Base-by-base conservation (phyloP, 192 early-diverging fungal genomes). In the Endogone sp. region DNA sequence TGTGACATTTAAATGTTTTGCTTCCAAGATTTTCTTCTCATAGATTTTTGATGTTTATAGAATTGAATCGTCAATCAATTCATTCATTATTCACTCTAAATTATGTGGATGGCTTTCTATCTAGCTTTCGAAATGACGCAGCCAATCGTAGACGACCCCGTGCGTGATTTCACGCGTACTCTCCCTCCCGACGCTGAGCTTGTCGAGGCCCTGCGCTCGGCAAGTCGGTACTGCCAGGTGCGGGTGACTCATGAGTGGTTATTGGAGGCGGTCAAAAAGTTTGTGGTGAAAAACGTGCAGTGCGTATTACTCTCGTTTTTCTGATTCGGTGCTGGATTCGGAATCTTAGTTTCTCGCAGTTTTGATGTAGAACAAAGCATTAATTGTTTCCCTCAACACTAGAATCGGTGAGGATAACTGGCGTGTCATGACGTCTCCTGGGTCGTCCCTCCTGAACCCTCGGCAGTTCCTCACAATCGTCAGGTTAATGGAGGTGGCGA, bases 401-500 rank as follows among this genome's bases (percentile, higher is more conserved):
- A 81, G 79, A 55, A 85, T 87, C 58, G 84, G 79, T 37, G 81
- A 81, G 56, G 88, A 91, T 66, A 93, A 93, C 68, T 93, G 92
- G 92, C 81, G 86, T 37, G 88, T 88, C n/a, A 90, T 89, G 68
- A 89, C 90, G 1, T 86, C 85, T 3, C 92, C 92, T 4, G 92
- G 92, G 0, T 79, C 90, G 0, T 90, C 89, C 23, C 73, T 93
- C 24, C 76, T 93, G n/a, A 93, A 91, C 66, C 75, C 79, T 13
- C 82, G 90, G 25, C 92, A 93, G 63, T 78, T 84, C 30, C 76
- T 84, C 0, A 79, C 82, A 2, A 72, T 82, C 28, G 68, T 82
- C 21, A 70, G 74, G 57, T 67, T 87, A 20, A 72, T 87, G 61
- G 83, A 85, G 27, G 62, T 77, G 2, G 74, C 76, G 10, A 76